Evolutionary conservation across 2,329 filamentous ascomycete genomes (phyloP).

Genomic region (Pezicula carpinea): DNA sequence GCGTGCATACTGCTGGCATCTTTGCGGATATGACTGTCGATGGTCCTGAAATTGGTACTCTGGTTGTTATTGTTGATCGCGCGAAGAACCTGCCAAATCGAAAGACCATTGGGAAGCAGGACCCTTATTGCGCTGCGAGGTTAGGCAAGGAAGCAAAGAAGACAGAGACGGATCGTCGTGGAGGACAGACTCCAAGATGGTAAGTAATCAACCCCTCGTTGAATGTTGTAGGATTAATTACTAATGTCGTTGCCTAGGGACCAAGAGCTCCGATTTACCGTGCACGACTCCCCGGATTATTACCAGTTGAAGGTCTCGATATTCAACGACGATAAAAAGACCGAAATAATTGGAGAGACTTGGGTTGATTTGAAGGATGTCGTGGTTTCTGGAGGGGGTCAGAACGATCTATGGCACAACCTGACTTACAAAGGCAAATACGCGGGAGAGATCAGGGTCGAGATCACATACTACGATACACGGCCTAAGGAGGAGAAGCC

Average conservation of each 20-base stretch:
- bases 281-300: conserved; percentile 96
- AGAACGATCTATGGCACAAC: conserved; percentile 88
- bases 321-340: conserved; percentile 98
- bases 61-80: conserved; percentile 87
- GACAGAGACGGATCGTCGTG: conserved; percentile 88
- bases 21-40: conserved; percentile 92
- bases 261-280: conserved; percentile 90
- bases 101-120: conserved; percentile 97
- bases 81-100: conserved; percentile 96
- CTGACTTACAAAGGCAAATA: conserved; percentile 90
- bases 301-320: conserved; percentile 91
- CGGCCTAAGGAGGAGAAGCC: conserved; percentile 75
- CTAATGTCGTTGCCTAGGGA: conserved; percentile 59
- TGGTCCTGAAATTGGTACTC: conserved; percentile 86
- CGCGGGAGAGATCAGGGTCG: conserved; percentile 88
- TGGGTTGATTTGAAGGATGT: conserved; percentile 83
- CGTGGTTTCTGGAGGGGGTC: conserved; percentile 81
- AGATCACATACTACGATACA: conserved; percentile 93
- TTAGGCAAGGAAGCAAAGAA: conserved; percentile 97
- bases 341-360: conserved; percentile 90
- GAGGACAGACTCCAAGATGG: conserved; percentile 95
- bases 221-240: neutral
- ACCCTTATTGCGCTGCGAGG: conserved; percentile 91
- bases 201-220: conserved; percentile 39
- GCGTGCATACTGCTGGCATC: conserved; percentile 83